Percentiles rank a stretch among this genome's conserved stretches.
Evolutionary conservation across 2,329 filamentous ascomycete species (phyloP).

Genomic region (Passalora sequoiae): DNA sequence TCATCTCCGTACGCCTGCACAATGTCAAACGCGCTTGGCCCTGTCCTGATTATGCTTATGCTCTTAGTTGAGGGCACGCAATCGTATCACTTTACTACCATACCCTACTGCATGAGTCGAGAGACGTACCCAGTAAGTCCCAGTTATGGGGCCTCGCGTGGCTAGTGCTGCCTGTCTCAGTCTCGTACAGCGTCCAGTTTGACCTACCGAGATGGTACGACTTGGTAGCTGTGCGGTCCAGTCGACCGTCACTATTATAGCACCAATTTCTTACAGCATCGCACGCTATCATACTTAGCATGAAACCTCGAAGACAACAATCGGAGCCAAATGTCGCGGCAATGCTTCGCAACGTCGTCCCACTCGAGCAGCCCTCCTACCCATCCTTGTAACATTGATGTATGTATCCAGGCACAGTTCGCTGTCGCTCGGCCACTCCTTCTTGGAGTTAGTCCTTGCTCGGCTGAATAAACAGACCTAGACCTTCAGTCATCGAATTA

Average conservation of each 20-base stretch:
- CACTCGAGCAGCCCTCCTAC: slow-evolving; percentile 3
- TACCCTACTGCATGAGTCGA: not conserved
- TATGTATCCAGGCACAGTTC: not conserved
- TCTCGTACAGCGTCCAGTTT: not conserved
- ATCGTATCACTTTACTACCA: slow-evolving; percentile 6
- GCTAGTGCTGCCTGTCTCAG: too few relatives aligned
- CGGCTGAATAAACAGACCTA: slow-evolving; percentile 4
- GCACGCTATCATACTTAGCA: too few relatives aligned
- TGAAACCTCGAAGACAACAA: not conserved
- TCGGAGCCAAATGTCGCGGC: not conserved
- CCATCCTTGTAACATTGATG: slow-evolving; percentile 1
- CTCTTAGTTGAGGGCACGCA: slow-evolving; percentile 11
- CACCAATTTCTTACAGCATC: too few relatives aligned
- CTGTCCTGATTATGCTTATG: slow-evolving; percentile 15
- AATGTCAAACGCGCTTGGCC: not conserved
- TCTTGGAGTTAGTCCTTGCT: not conserved
- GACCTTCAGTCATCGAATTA: slow-evolving; percentile 2
- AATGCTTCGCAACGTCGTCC: not conserved
- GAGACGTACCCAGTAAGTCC: not conserved
- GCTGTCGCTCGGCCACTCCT: slow-evolving; percentile 4
- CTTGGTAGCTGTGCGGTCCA: not conserved
- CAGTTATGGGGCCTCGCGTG: slow-evolving; percentile 1
- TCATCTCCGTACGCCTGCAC: slow-evolving; percentile 3
- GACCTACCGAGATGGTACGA: slow-evolving; percentile 3
- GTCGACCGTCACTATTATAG: not conserved